These are phyloP conservation scores for Penicillium rolfsii DNA, from an alignment of 2,329 filamentous ascomycete species.

Conservation along the genomic window DNA sequence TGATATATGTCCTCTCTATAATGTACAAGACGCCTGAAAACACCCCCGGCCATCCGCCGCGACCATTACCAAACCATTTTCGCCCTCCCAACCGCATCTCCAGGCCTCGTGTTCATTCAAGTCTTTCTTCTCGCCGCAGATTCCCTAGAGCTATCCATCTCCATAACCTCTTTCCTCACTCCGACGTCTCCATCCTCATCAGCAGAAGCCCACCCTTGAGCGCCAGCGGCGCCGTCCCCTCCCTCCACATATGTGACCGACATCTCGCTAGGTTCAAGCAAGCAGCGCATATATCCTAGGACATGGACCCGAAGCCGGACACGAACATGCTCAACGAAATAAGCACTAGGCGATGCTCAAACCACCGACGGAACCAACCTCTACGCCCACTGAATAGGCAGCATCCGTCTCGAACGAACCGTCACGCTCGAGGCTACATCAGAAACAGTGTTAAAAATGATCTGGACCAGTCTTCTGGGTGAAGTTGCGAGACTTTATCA, in stretches of 20 bases:
- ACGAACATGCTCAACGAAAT: not conserved
- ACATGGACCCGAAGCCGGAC: constrained; percentile 20
- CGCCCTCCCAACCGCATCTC: constrained; percentile 13
- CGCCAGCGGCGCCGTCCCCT: constrained; percentile 13
- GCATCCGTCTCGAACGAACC: constrained; percentile 19
- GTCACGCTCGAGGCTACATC: constrained; percentile 31
- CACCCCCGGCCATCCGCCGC: constrained; percentile 20
- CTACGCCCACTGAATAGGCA: constrained; percentile 12
- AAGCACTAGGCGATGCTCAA: not conserved
- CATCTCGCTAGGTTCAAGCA: constrained; percentile 23
- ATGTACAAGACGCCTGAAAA: not conserved
- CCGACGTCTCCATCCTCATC: constrained; percentile 21
- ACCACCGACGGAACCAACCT: not conserved
- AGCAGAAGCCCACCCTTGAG: constrained; percentile 23
- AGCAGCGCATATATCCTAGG: constrained; percentile 27
- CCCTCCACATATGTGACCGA: constrained; percentile 24
- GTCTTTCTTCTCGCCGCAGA: constrained; percentile 27
- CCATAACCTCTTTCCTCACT: constrained; percentile 21
- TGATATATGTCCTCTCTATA: not conserved
- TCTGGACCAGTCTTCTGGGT: constrained; percentile 26
- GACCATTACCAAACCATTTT: constrained; percentile 26
- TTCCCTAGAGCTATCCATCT: constrained; percentile 16
- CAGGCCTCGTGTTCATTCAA: constrained; percentile 28
- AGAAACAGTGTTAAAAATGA: constrained; percentile 23
- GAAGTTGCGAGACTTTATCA: constrained; percentile 25